Evolutionary conservation across 129 eudicot genomes (phyloP), one percentile per base, ranked within the genome.

Genomic region (Silybum marianum): DNA sequence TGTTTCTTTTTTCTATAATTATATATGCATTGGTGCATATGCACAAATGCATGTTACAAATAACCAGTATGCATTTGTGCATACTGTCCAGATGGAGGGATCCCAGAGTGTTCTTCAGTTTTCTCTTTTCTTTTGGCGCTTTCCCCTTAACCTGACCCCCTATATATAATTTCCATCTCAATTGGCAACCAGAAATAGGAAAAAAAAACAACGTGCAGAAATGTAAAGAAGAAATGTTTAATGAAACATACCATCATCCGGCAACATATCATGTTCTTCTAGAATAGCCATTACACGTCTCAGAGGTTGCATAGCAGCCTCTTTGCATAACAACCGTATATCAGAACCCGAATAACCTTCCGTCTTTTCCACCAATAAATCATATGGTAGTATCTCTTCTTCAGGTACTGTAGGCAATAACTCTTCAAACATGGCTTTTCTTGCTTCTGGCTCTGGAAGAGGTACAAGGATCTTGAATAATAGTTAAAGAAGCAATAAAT

Each of bases 291-390:
- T 91, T 81, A 96, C 78, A 34, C 99, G 99, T 76, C 99, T 81
- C 22, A 96, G 78, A 32, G 99, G 99, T 87, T 96, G 99, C 99
- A 96, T 96, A 42, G 99, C 99, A 66, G 98, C 95, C 87, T 96
- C 99, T 84, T 96, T 96, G 89, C 99, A 96, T 34, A 96, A 82
- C 75, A 96, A 72, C 44, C 99, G 90, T 74, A 96, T 91, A 86
- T 96, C 99, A 9, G 99, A 96, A 69, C 99, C 99, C 8, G 98
- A 95, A 85, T 70, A 95, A 24, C 98, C 99, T 87, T 91, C 91
- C 0, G 95, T 91, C 19, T 82, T 91, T 19, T 93, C 98, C 38
- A 96, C 95, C 88, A 96, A 30, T 69, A 91, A 63, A 79, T 91
- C 91, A 78, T 96, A 96, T 16, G 99, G 97, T 65, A 96, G 86